Conservation (phyloP, 129 eudicot genomes). For the Calendula officinalis region DNA sequence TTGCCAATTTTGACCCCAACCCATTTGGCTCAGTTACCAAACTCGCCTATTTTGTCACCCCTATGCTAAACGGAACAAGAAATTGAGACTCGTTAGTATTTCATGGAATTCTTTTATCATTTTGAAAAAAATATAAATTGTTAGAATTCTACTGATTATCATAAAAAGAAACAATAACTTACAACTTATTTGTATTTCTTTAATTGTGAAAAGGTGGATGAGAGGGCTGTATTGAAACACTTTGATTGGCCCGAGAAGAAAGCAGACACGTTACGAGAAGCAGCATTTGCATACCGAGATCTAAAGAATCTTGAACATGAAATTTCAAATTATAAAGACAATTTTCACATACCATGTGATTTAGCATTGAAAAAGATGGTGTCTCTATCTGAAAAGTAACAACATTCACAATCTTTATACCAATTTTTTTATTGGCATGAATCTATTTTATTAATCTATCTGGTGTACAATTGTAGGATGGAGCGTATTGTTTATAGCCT, state of each 20-base stretch:
- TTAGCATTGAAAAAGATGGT: constrained; percentile 79
- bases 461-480: constrained; percentile 48
- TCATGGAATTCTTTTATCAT: too few relatives aligned
- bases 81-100: not conserved
- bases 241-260: constrained; percentile 98
- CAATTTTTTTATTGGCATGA: not conserved
- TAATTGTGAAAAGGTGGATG: constrained; percentile 64
- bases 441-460: not conserved
- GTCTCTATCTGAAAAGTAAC: constrained; percentile 79
- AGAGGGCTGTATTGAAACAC: constrained; percentile 94
- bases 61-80: too few relatives aligned
- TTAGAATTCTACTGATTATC: too few relatives aligned
- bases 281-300: constrained; percentile 87
- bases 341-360: constrained; percentile 70
- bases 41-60: too few relatives aligned
- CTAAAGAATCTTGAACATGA: constrained; percentile 74
- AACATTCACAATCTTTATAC: not conserved
- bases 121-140: too few relatives aligned
- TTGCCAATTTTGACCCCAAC: too few relatives aligned
- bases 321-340: constrained; percentile 59
- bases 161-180: too few relatives aligned
- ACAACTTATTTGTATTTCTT: not conserved
- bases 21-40: too few relatives aligned
- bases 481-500: constrained; percentile 74
- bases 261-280: constrained; percentile 88